phyloP scores from a whole-genome alignment of 257 asterid species.

The Solanum chiquidenum region DNA sequence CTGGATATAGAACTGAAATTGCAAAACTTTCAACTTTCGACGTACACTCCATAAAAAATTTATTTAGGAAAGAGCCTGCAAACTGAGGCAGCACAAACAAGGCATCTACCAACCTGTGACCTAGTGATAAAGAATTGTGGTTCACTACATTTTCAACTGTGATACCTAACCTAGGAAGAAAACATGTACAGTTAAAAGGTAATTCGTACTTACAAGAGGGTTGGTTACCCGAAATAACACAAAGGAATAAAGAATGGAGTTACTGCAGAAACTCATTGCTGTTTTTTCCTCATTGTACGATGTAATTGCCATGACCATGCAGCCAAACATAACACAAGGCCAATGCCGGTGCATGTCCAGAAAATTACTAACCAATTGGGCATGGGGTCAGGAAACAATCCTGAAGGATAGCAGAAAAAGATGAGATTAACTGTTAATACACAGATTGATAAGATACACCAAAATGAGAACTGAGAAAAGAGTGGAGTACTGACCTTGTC shows the following conservation, averaged over 20 bases:
- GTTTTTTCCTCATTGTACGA: constrained; percentile 54
- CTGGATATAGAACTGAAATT: neutral
- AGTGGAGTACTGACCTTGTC: constrained; percentile 41
- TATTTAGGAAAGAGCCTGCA: neutral
- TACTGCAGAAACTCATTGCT: constrained; percentile 29
- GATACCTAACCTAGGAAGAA: neutral
- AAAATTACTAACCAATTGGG: constrained; percentile 72
- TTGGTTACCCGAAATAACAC: constrained; percentile 9
- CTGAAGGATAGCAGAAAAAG: constrained; percentile 16
- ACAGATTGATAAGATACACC: neutral
- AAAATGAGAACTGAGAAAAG: neutral
- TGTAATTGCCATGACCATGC: constrained; percentile 78
- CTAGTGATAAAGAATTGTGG: neutral
- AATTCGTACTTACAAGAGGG: constrained; percentile 36
- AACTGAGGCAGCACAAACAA: neutral
- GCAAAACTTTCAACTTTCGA: constrained; percentile 43
- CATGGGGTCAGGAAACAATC: constrained; percentile 68
- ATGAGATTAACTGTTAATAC: neutral
- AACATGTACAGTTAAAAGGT: constrained; percentile 32
- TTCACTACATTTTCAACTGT: neutral
- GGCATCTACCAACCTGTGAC: neutral
- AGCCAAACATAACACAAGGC: constrained; percentile 45
- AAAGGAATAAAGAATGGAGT: constrained; percentile 11
- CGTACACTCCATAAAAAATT: neutral
- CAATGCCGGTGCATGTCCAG: constrained; percentile 52